Base-by-base conservation (phyloP, 129 eudicot species). In the Flaveria robusta region DNA sequence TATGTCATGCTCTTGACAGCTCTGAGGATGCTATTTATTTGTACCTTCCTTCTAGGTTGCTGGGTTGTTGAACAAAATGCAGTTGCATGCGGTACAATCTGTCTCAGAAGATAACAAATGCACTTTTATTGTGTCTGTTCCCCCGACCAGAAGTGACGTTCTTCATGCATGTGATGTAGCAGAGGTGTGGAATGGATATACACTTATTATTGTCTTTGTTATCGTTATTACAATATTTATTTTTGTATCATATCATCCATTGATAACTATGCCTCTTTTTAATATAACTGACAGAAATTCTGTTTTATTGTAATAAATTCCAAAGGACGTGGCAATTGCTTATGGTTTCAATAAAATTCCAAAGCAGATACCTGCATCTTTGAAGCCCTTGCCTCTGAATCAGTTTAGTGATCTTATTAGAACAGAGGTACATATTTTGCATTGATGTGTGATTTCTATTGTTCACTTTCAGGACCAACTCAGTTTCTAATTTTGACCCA, bases 71-170 rank as follows among this genome's bases (percentile, higher is more conserved):
- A 78, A 70, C 83, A 80, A 80, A 66, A 73, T 80, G 83, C 83
- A 93, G 64, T 78, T 93, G 58, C 88, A 85, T 14, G 96, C 90
- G 4, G 66, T 84, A 75, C 70, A 79, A 42, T 78, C 88, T 52
- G 81, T 60, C 45, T 71, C 81, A 23, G 81, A 31, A 69, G 86
- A 84, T 71, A 78, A 82, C 2, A 72, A 77, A 18, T 60, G 82
- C 68, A 59, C 64, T 43, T 87, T 94, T 72, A 84, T 78, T 27
- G 89, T 91, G 67, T 83, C 93, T 22, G 89, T 91, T 66, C 98
- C 98, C 76, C 96, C 98, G n/a, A 94, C 97, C n/a, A 84, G 98
- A 86, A 94, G 98, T 83, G 97, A 94, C 76, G 81, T 94, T 76
- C 96, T 91, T 83, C 97, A 94, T 86, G 87, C 97, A 49, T 91